Evolutionary conservation across 805 yeast genomes (phyloP), one percentile per base, ranked within the genome.

Genomic region (Spathaspora passalidarum): DNA sequence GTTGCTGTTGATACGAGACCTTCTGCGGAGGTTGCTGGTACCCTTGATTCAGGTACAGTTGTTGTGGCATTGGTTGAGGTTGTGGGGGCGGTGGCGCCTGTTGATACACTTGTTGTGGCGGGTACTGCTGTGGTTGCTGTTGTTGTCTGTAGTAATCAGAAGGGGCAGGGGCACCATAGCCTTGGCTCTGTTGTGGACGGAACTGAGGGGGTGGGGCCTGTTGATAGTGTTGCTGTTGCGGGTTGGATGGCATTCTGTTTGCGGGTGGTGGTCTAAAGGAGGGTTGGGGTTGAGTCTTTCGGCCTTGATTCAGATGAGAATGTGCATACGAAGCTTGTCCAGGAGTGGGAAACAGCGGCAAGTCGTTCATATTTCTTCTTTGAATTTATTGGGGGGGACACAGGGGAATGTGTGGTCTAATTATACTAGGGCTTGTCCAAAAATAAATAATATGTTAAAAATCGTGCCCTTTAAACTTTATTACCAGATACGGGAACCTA

Each of bases 321-420:
- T 13, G 42, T 9, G 34, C 39, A 47, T 66, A 63, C 3, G 72
- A 60, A 5, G 73, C 74, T 57, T 72, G 75, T 43, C 64, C 71
- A 2, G 77, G 78, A 20, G 78, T 72, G 5, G 76, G 78, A 53
- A 69, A 70, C 56, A 62, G 55, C 18, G 78, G 78, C 52, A 72
- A 59, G 32, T 72, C 76, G 60, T 72, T 63, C 38, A 56, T 55
- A 3, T 60, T 36, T 26, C n/a, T n/a, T n/a, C n/a, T n/a, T n/a
- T n/a, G n/a, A n/a, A n/a, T n/a, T n/a, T n/a, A n/a, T n/a, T n/a
- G n/a, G n/a, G n/a, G n/a, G n/a, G n/a, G n/a, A n/a, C n/a, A n/a
- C n/a, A n/a, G n/a, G n/a, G n/a, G n/a, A n/a, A n/a, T n/a, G n/a
- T n/a, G n/a, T n/a, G n/a, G n/a, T n/a, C n/a, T n/a, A n/a, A n/a